Evolutionary conservation across 1,284 basidiomycete genomes (phyloP), one percentile per base, ranked within the genome.

Genomic region (Ustilago crameri): DNA sequence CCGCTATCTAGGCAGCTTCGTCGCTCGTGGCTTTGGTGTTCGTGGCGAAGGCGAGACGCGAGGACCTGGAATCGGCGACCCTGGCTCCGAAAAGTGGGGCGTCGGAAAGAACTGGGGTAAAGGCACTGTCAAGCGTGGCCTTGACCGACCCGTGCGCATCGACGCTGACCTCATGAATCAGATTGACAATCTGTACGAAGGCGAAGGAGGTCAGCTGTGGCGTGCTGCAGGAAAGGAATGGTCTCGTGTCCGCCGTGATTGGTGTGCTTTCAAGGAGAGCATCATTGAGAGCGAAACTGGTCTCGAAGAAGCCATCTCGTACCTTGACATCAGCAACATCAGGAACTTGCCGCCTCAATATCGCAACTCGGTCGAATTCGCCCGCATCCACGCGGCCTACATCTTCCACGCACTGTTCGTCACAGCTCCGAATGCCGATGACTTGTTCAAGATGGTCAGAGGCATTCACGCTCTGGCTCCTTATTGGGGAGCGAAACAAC

Each of bases 51-150:
- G 73, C 47, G 79, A 82, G 68, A 64, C 67, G 15, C 75, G 77
- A 7, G 81, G 81, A 9, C 81, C 81, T 9, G 81, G 81, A 9
- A 44, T 74, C 1, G 81, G 81, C 20, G 74, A 75, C 2, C 74
- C 75, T 2, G 80, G 81, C 46, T 66, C 69, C 20, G 81, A 82
- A 32, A 52, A 59, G 22, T 82, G 81, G 81, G 81, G 79, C 34
- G 77, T 76, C n/a, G 81, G 81, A 20, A 82, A 82, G 57, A 49
- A 76, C n/a, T 82, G 81, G 81, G 81, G 80, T 44, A 77, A 76
- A 32, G 81, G 81, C 27, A 82, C 81, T 14, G 80, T 81, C 56
- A 82, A 82, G 70, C 76, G 81, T 32, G 81, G 81, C 27, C 66
- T 82, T n/a, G 81, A 78, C 47, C 60, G 62, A 9, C 81, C 81